Percentiles rank a stretch among this genome's conserved stretches.
phyloP scores from a whole-genome alignment of 2,329 filamentous ascomycete species.

The Epichloe aotearoae region DNA sequence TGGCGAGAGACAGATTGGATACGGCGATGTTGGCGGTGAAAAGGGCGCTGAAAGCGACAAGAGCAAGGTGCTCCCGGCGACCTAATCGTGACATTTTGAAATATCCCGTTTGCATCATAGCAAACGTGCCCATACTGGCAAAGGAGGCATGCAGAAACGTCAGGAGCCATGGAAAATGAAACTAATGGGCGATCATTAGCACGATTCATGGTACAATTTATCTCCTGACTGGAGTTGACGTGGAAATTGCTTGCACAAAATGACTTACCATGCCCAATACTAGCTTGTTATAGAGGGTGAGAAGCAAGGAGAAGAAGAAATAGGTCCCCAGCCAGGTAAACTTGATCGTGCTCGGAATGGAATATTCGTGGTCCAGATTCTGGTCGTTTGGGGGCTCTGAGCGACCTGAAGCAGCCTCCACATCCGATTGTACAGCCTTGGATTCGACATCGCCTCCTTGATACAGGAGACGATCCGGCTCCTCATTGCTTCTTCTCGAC shows the following conservation, averaged over 20 bases:
- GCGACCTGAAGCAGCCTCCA: slow-evolving; percentile 19
- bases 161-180: slow-evolving; percentile 47
- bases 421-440: slow-evolving; percentile 17
- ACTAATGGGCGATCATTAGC: slow-evolving; percentile 21
- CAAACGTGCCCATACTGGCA: slow-evolving; percentile 41
- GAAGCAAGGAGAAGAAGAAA: slow-evolving; percentile 32
- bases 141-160: slow-evolving; percentile 46
- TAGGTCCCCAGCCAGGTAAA: slow-evolving; percentile 38
- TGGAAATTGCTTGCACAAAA: not conserved
- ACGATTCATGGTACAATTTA: not conserved
- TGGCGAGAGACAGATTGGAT: slow-evolving; percentile 47
- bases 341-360: slow-evolving; percentile 30
- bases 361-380: slow-evolving; percentile 32
- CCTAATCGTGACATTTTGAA: slow-evolving; percentile 40
- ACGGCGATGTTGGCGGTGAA: slow-evolving; percentile 53
- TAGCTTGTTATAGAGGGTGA: slow-evolving; percentile 48
- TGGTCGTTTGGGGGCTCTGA: slow-evolving; percentile 16
- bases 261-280: slow-evolving; percentile 35
- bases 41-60: slow-evolving; percentile 44
- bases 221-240: not conserved
- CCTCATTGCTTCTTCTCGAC: slow-evolving; percentile 20
- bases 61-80: slow-evolving; percentile 38
- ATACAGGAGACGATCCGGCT: slow-evolving; percentile 18
- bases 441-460: slow-evolving; percentile 18
- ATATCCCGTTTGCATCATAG: slow-evolving; percentile 36